These are phyloP conservation scores for Kodamaea laetipori DNA, from an alignment of 805 yeast species.

Conservation along the genomic window DNA sequence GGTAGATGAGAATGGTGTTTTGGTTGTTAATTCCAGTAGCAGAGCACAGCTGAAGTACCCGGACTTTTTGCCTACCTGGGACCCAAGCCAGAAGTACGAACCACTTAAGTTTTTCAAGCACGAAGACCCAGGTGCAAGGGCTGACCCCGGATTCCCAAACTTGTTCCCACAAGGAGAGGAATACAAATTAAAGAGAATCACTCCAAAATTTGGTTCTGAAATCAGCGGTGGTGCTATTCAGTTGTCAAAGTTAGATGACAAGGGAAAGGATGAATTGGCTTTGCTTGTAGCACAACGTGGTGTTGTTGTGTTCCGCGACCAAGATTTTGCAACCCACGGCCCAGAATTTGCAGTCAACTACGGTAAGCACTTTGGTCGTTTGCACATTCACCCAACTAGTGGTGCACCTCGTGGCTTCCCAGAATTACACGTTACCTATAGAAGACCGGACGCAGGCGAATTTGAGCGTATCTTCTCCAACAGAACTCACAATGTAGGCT, in stretches of 20 bases:
- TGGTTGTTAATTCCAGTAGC: constrained; percentile 46
- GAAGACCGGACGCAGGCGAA: constrained; percentile 32
- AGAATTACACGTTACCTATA: constrained; percentile 37
- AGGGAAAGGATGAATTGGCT: constrained; percentile 70
- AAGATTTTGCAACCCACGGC: constrained; percentile 58
- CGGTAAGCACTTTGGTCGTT: constrained; percentile 67
- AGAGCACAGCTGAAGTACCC: constrained; percentile 44
- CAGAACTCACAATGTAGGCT: constrained; percentile 33
- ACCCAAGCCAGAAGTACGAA: constrained; percentile 54
- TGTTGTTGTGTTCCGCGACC: constrained; percentile 65
- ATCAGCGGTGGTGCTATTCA: constrained; percentile 53
- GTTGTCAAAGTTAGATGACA: constrained; percentile 51
- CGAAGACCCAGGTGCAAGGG: constrained; percentile 65
- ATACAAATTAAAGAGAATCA: constrained; percentile 41
- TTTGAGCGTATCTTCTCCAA: constrained; percentile 29
- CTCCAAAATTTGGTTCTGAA: constrained; percentile 74
- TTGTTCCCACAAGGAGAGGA: constrained; percentile 46
- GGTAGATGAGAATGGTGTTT: constrained; percentile 49
- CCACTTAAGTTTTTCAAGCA: constrained; percentile 58
- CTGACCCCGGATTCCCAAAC: constrained; percentile 57
- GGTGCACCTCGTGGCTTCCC: constrained; percentile 59
- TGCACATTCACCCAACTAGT: constrained; percentile 73
- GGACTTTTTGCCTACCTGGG: constrained; percentile 69
- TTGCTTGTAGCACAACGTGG: constrained; percentile 68
- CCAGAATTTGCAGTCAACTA: constrained; percentile 52